A percentile compares a stretch with the other conserved stretches of the same genome.
Evolutionary conservation across 192 early-diverging fungal species (phyloP).

Genomic region (Physocladia obscura): DNA sequence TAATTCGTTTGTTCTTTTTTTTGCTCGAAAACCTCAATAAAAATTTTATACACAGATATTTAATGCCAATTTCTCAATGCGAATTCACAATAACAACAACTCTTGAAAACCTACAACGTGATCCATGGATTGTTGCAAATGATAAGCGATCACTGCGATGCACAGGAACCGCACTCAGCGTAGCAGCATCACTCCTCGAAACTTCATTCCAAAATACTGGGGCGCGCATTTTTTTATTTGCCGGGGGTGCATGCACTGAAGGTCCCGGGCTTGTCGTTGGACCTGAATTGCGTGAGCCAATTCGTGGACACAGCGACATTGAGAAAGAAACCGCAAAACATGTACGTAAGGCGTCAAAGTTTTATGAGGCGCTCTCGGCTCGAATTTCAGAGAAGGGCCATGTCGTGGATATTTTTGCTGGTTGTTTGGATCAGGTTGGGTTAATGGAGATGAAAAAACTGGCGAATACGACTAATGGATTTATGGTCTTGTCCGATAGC

Average conservation of each 20-base stretch:
- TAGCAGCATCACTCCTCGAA: conserved; percentile 91
- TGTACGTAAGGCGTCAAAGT: conserved; percentile 93
- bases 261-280: conserved; percentile 97
- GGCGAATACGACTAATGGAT: conserved; percentile 84
- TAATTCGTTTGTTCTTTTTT: not conserved
- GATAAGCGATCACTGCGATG: conserved; percentile 90
- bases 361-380: conserved; percentile 86
- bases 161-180: conserved; percentile 91
- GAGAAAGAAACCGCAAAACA: conserved; percentile 92
- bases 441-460: conserved; percentile 94
- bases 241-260: conserved; percentile 88
- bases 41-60: conserved; percentile 57
- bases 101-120: conserved; percentile 93
- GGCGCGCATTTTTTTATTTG: conserved; percentile 90
- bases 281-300: conserved; percentile 85
- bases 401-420: conserved; percentile 94
- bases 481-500: conserved; percentile 93
- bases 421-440: conserved; percentile 97
- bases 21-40: not conserved
- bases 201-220: conserved; percentile 89
- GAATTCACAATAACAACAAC: conserved; percentile 94
- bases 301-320: conserved; percentile 97
- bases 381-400: conserved; percentile 85
- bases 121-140: conserved; percentile 92
- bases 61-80: conserved; percentile 90